Base-by-base conservation (phyloP, 441 rosid genomes). In the Brassica balearica region DNA sequence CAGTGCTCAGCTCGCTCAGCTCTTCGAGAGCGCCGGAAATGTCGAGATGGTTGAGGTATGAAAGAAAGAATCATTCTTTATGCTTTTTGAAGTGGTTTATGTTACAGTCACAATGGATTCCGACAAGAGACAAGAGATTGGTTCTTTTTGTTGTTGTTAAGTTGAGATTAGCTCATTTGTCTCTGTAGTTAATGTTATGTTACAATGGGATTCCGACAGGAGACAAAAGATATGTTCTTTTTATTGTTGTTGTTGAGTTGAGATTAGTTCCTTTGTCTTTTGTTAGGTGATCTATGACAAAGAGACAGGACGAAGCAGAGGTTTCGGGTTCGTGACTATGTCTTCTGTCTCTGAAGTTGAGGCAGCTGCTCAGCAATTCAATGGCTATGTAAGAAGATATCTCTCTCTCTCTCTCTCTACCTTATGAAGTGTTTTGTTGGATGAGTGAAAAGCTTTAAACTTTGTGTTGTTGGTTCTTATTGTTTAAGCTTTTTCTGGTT, bases 311-410 rank as follows among this genome's bases (percentile, higher is more conserved):
- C 82, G 97, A 81, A 94, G 97, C 86, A 87, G 97, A 75, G 98
- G 98, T 36, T 94, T 92, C 72, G 98, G 90, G 27, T 94, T 94
- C 74, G 98, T 94, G 80, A 92, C 96, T 60, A 94, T 94, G 97
- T 88, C 96, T 2, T 73, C 87, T 1, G 29, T 12, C 3, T 85
- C 88, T 81, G 97, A 92, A 84, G 96, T 82, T 80, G 87, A 92
- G 82, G 87, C 91, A 23, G 97, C 96, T 69, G 87, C 80, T 62
- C 86, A 83, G 76, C 93, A 89, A 74, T 87, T 94, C 82, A 89
- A 94, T 89, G 95, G 93, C 84, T 94, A 88, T 86, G 96, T 94
- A 83, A 81, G 94, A 85, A 41, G 14, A 15, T 64, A 6, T 15
- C 20, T 32, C 27, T 67, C 27, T 23, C 20, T 32, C 27, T 67